Percentiles rank a stretch among this genome's conserved stretches.
Conservation (phyloP, 2,329 filamentous ascomycete genomes). For the Zymoseptoria brevis region DNA sequence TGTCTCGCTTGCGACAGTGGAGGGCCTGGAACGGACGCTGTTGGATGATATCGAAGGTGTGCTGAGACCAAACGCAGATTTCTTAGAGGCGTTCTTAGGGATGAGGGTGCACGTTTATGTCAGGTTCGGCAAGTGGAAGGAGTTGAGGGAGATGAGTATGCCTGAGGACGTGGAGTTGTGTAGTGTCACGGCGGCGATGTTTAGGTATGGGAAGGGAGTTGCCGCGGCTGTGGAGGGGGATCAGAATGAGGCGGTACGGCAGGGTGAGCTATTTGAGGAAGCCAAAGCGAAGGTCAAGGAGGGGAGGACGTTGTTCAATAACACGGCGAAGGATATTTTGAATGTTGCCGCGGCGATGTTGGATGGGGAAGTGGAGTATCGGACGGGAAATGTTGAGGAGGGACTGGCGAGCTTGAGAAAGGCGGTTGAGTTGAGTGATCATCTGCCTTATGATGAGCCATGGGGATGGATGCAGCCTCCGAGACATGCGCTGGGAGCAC, state of each 20-base stretch:
- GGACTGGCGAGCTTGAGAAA: conserved; percentile 47
- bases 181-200: conserved; percentile 60
- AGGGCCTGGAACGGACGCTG: conserved; percentile 53
- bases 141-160: conserved; percentile 50
- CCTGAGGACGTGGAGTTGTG: conserved; percentile 56
- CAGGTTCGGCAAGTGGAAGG: conserved; percentile 65
- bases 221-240: conserved; percentile 54
- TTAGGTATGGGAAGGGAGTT: conserved; percentile 60
- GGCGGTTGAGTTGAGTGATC: conserved; percentile 53
- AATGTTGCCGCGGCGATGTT: conserved; percentile 56
- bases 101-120: conserved; percentile 63
- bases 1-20: conserved; percentile 54
- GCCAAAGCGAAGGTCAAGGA: conserved; percentile 47
- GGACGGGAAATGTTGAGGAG: conserved; percentile 47
- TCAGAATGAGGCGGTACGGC: conserved; percentile 46
- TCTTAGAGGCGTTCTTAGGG: conserved; percentile 63
- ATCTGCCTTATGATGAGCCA: conserved; percentile 61
- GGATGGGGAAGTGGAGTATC: conserved; percentile 66
- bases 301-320: conserved; percentile 61
- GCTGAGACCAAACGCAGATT: conserved; percentile 68
- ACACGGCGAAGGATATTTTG: conserved; percentile 56
- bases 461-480: conserved; percentile 74
- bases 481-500: conserved; percentile 59
- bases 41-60: conserved; percentile 57
- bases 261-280: conserved; percentile 45